Base-by-base conservation (phyloP, 345 rosid species). In the Conringia planisiliqua region DNA sequence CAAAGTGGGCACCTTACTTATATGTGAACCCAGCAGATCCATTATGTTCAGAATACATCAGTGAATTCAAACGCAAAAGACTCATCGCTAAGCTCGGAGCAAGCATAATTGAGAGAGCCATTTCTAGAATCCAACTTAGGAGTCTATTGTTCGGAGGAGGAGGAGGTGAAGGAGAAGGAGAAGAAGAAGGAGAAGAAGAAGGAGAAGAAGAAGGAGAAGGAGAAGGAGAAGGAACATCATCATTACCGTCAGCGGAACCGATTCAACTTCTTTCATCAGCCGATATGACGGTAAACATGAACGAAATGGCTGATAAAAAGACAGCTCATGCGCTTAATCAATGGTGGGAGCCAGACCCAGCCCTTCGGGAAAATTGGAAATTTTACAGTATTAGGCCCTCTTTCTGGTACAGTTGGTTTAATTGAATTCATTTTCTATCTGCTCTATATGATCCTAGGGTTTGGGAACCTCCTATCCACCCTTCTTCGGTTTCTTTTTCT, bases 221-320 rank as follows among this genome's bases (percentile, higher is more conserved):
- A 40, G 61, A 54, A 39, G 61, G 61, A 39, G 14, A 36, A 6
- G 0, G n/a, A 40, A 24, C 33, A 35, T 8, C 50, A 16, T 47
- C 48, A 47, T 6, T 42, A 32, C 7, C 26, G 10, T 65, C 73
- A 22, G 43, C 38, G 6, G 81, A 79, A 54, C 83, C 86, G 12
- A 66, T 82, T 39, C 88, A 86, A 55, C 74, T 83, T 30, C 80
- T 86, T 67, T 86, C 87, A 62, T 88, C 89, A 1, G 93, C 87
- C 22, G 36, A 62, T 46, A 46, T 46, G 6, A 46, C 4, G 0
- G 71, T 80, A n/a, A 85, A 85, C 80, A n/a, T n/a, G 18, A 70
- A 61, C 8, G 20, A 69, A 18, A 71, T 26, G 3, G 14, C 56
- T 77, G 7, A 5, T 3, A 0, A 4, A 1, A 29, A 78, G 50